These are phyloP conservation scores for Ophiostoma triangulosporum DNA, from an alignment of 2,329 filamentous ascomycete genomes.

Conservation along the genomic window DNA sequence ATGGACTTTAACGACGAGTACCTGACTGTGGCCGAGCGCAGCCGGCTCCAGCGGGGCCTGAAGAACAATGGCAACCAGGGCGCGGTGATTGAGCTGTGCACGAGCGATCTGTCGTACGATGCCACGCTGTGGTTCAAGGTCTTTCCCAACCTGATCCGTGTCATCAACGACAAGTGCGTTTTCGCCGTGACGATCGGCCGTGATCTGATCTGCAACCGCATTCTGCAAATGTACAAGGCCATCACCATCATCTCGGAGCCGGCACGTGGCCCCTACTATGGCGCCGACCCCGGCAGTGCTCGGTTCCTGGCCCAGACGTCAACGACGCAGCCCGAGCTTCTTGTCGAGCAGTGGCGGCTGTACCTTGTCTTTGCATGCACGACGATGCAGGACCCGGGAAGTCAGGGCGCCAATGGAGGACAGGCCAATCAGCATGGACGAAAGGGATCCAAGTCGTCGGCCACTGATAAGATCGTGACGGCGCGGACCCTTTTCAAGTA, in stretches of 20 bases:
- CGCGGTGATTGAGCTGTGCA: constrained; percentile 84
- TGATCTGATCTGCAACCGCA: constrained; percentile 82
- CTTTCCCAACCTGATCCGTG: constrained; percentile 85
- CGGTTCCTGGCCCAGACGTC: constrained; percentile 40
- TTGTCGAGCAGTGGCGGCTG: constrained; percentile 95
- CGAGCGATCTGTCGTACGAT: constrained; percentile 89
- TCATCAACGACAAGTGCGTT: constrained; percentile 81
- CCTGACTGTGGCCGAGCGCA: constrained; percentile 81
- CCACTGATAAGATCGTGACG: constrained; percentile 67
- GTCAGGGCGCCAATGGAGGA: constrained; percentile 40
- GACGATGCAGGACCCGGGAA: constrained; percentile 74
- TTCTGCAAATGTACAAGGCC: constrained; percentile 82
- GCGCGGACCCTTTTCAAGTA: constrained; percentile 83
- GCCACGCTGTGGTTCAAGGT: constrained; percentile 95
- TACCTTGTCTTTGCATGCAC: constrained; percentile 97
- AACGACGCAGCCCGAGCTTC: constrained; percentile 66
- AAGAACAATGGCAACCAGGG: constrained; percentile 72
- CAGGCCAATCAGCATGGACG: constrained; percentile 60
- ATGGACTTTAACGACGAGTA: constrained; percentile 89
- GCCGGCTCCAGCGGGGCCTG: constrained; percentile 79
- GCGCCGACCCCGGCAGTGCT: constrained; percentile 43
- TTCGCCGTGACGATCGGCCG: constrained; percentile 83
- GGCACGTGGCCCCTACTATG: constrained; percentile 49
- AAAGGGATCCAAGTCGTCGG: constrained; percentile 59
- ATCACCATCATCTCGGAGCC: constrained; percentile 70